These are phyloP conservation scores for Dendrostoma leiphaemia DNA, from an alignment of 2,329 filamentous ascomycete genomes.

Conservation along the genomic window DNA sequence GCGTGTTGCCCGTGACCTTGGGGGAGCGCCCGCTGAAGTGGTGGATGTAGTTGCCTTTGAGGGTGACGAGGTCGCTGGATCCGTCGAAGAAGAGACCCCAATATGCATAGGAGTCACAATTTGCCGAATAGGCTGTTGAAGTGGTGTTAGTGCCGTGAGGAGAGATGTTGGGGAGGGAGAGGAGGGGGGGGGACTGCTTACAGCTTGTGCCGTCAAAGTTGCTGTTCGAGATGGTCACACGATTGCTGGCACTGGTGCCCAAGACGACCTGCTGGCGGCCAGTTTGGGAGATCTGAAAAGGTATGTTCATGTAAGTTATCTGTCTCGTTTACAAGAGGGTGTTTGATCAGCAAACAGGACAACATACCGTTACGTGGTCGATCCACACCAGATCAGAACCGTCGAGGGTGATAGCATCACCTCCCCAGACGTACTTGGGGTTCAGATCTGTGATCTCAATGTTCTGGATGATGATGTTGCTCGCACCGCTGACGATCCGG, in stretches of 20 bases:
- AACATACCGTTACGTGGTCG: slow-evolving; percentile 42
- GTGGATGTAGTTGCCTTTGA: slow-evolving; percentile 62
- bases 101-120: slow-evolving; percentile 59
- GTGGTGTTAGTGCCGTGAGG: background rate
- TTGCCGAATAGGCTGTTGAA: slow-evolving; percentile 50
- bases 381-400: slow-evolving; percentile 46
- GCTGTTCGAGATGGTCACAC: slow-evolving; percentile 59
- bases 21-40: slow-evolving; percentile 55
- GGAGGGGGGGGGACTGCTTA: background rate
- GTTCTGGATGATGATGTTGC: slow-evolving; percentile 62
- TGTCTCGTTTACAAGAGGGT: background rate
- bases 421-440: slow-evolving; percentile 58
- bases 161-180: background rate
- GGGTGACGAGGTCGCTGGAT: slow-evolving; percentile 53
- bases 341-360: background rate
- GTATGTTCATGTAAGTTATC: background rate
- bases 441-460: slow-evolving; percentile 55
- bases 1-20: slow-evolving; percentile 55
- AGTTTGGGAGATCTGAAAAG: slow-evolving; percentile 40
- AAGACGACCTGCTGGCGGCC: slow-evolving; percentile 61
- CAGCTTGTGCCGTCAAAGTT: slow-evolving; percentile 50
- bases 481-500: slow-evolving; percentile 43
- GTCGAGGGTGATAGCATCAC: slow-evolving; percentile 55
- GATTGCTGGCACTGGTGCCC: slow-evolving; percentile 42
- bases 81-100: slow-evolving; percentile 59